A percentile compares a stretch with the other conserved stretches of the same genome.
These are phyloP conservation scores for Aspergillus wentii DNA, from an alignment of 495 filamentous ascomycete genomes.

Conservation along the genomic window DNA sequence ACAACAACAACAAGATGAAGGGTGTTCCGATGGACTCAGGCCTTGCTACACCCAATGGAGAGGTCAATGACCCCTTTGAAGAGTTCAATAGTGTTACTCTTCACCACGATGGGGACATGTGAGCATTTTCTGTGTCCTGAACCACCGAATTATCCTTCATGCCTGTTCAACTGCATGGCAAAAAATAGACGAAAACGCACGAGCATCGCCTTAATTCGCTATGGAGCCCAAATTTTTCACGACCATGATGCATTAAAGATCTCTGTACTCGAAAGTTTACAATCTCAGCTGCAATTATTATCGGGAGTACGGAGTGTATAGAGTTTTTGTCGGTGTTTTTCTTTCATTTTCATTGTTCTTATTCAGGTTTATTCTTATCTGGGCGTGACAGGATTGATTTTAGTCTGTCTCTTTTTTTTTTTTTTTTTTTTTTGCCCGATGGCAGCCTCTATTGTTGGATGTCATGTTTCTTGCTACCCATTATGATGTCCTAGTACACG, in stretches of 20 bases:
- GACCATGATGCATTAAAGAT: constrained; percentile 39
- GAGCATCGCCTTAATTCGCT: constrained; percentile 23
- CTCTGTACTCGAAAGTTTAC: constrained; percentile 21
- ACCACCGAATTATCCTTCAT: too few relatives aligned
- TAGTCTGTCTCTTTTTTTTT: constrained; percentile 3
- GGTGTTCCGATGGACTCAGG: constrained; percentile 84
- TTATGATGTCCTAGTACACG: too few relatives aligned
- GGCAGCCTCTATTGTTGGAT: too few relatives aligned
- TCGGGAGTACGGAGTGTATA: constrained; percentile 25
- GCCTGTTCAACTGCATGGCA: too few relatives aligned
- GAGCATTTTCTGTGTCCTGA: constrained; percentile 13
- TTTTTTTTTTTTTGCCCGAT: constrained; percentile 3
- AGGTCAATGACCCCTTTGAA: constrained; percentile 90
- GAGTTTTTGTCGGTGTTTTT: constrained; percentile 10
- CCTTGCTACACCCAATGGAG: constrained; percentile 76
- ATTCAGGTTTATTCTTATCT: constrained; percentile 8
- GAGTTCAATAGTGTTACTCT: constrained; percentile 98
- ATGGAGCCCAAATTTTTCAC: constrained; percentile 16
- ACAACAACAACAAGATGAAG: constrained; percentile 52
- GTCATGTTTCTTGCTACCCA: too few relatives aligned
- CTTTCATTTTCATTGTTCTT: constrained; percentile 16
- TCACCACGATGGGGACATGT: constrained; percentile 84
- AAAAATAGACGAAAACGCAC: constrained; percentile 16
- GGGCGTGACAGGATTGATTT: constrained; percentile 3
- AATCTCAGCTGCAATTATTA: constrained; percentile 15